These are phyloP conservation scores for Hygrophila difformis DNA, from an alignment of 257 asterid genomes.

Conservation along the genomic window DNA sequence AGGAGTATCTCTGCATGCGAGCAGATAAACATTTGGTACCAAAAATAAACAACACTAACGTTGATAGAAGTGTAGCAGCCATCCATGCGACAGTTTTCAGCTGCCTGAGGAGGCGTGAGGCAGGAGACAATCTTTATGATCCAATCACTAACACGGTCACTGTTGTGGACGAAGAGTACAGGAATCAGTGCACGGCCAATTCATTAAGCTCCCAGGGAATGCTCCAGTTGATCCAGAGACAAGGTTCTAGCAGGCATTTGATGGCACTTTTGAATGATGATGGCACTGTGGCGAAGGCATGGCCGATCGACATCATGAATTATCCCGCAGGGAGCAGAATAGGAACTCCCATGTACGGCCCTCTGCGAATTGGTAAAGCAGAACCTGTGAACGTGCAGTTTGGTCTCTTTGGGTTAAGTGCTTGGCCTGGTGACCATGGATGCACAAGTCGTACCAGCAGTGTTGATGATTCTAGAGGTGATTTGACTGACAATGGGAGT, in stretches of 20 bases:
- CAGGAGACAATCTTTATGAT: slow-evolving; percentile 79
- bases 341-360: slow-evolving; percentile 79
- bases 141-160: slow-evolving; percentile 64
- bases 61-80: slow-evolving; percentile 90
- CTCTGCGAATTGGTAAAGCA: slow-evolving; percentile 67
- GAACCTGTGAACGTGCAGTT: slow-evolving; percentile 90
- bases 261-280: slow-evolving; percentile 93
- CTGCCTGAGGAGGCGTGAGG: slow-evolving; percentile 79
- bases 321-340: slow-evolving; percentile 31
- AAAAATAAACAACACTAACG: slow-evolving; percentile 91
- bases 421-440: slow-evolving; percentile 90
- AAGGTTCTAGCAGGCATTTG: slow-evolving; percentile 83
- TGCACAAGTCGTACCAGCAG: slow-evolving; percentile 92
- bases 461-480: slow-evolving; percentile 77
- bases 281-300: slow-evolving; percentile 98
- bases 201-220: slow-evolving; percentile 90
- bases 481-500: slow-evolving; percentile 78
- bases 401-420: slow-evolving; percentile 91
- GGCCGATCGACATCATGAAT: slow-evolving; percentile 75
- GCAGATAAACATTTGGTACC: slow-evolving; percentile 98
- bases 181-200: slow-evolving; percentile 87
- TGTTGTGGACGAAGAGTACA: slow-evolving; percentile 75
- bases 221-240: slow-evolving; percentile 94
- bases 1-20: slow-evolving; percentile 93
- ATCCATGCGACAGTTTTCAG: slow-evolving; percentile 97